Evolutionary conservation across 2,329 filamentous ascomycete species (phyloP).

Genomic region (Hymenotorrendiella dingleyae): DNA sequence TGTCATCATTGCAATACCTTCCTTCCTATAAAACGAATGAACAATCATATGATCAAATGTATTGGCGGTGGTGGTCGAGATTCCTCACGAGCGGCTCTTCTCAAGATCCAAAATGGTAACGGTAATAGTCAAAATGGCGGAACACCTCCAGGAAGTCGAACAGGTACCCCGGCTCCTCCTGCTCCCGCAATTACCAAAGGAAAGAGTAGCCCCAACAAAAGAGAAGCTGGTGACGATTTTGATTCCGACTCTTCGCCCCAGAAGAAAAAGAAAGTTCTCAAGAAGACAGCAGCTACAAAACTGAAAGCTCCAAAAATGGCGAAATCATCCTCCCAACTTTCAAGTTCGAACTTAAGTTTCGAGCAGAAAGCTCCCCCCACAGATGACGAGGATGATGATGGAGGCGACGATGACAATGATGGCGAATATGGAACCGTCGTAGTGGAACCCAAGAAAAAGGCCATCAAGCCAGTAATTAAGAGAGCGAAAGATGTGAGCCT

Average conservation of each 20-base stretch:
- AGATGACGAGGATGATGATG: constrained; percentile 23
- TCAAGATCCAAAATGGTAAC: constrained; percentile 53
- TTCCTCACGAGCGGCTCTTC: constrained; percentile 54
- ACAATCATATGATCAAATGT: constrained; percentile 64
- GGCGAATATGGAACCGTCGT: constrained; percentile 23
- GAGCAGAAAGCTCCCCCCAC: constrained; percentile 19
- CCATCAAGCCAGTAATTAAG: constrained; percentile 14
- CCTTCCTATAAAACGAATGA: constrained; percentile 58
- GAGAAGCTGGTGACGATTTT: constrained; percentile 27
- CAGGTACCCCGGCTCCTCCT: constrained; percentile 51
- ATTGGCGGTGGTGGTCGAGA: constrained; percentile 61
- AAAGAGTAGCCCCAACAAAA: constrained; percentile 27
- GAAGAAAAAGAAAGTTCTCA: constrained; percentile 28
- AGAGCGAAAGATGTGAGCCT: constrained; percentile 6
- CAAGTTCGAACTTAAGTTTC: constrained; percentile 22
- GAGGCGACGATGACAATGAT: constrained; percentile 25
- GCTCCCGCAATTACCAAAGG: constrained; percentile 14
- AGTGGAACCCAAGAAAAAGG: constrained; percentile 25
- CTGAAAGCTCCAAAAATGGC: constrained; percentile 24
- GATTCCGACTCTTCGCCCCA: constrained; percentile 28
- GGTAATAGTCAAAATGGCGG: constrained; percentile 45
- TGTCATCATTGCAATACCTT: constrained; percentile 64
- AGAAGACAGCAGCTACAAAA: constrained; percentile 23
- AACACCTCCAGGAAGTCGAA: constrained; percentile 57
- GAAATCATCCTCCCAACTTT: constrained; percentile 16